Conservation (phyloP, 306 rosid species). For the Gastrolobium bilobum region DNA sequence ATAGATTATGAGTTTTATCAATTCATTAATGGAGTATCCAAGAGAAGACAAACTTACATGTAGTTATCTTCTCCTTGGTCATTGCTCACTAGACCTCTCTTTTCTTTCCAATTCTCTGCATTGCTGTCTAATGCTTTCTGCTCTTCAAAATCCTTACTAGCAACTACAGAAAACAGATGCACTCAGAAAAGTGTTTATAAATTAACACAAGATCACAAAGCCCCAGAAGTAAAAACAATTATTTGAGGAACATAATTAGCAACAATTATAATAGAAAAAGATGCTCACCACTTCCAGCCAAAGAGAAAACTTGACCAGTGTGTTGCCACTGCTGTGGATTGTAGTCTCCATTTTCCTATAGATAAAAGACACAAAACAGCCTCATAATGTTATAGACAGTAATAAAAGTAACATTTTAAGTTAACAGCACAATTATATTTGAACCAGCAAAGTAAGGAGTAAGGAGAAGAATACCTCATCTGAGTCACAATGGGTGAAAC, state of each 20-base stretch:
- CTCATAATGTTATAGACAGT: not conserved
- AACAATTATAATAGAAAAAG: not conserved
- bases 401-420: slow-evolving; percentile 16
- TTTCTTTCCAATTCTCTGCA: slow-evolving; percentile 69
- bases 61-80: slow-evolving; percentile 70
- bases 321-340: slow-evolving; percentile 62
- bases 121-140: slow-evolving; percentile 54
- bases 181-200: slow-evolving; percentile 27
- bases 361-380: slow-evolving; percentile 49
- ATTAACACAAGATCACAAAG: slow-evolving; percentile 26
- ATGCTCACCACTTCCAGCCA: slow-evolving; percentile 71
- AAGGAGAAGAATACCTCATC: slow-evolving; percentile 60
- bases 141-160: slow-evolving; percentile 74
- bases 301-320: slow-evolving; percentile 64
- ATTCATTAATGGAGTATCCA: slow-evolving; percentile 1
- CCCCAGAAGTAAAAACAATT: not conserved
- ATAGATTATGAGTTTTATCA: not conserved
- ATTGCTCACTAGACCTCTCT: slow-evolving; percentile 69
- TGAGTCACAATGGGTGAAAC: slow-evolving; percentile 25
- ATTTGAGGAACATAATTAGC: too few species aligned
- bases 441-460: not conserved
- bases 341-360: slow-evolving; percentile 72
- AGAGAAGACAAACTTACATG: slow-evolving; percentile 58
- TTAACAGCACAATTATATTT: not conserved
- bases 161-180: slow-evolving; percentile 50